Evolutionary conservation across 257 asterid genomes (phyloP).

Genomic region (Cynanchum wilfordii): DNA sequence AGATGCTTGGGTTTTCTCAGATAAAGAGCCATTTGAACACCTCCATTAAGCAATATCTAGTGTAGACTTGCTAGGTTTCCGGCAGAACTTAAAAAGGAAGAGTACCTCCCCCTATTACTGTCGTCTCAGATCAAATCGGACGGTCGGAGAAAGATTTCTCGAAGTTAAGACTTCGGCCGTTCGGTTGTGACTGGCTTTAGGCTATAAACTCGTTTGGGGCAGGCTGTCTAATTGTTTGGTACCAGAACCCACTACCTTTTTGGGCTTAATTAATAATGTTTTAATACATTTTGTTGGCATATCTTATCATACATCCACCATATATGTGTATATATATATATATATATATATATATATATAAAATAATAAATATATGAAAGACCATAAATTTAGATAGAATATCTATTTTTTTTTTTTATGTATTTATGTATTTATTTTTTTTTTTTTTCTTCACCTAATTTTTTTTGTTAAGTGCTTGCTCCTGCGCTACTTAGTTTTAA

Average conservation of each 20-base stretch:
- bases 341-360: too few species aligned
- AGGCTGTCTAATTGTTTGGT: neutral
- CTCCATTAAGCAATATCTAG: conserved; percentile 6
- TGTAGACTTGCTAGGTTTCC: neutral
- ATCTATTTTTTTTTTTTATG: too few species aligned
- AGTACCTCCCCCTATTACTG: neutral
- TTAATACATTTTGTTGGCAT: too few species aligned
- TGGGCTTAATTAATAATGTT: neutral
- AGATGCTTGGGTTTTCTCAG: conserved; percentile 8
- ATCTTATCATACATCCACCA: too few species aligned
- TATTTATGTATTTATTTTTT: too few species aligned
- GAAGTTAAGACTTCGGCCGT: neutral
- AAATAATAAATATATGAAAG: too few species aligned
- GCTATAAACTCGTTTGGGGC: neutral
- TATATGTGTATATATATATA: too few species aligned
- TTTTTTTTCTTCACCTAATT: too few species aligned
- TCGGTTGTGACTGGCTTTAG: neutral
- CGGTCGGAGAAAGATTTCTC: neutral
- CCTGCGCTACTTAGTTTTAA: too few species aligned
- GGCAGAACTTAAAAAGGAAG: neutral
- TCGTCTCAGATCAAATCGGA: neutral
- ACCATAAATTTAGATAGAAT: too few species aligned
- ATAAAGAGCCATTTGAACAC: conserved; percentile 6
- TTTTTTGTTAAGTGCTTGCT: too few species aligned
- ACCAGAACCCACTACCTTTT: neutral